Percentiles rank a stretch among this genome's conserved stretches.
Evolutionary conservation across 78 protist genomes (phyloP).

Genomic region (Isochrysis galbana): DNA sequence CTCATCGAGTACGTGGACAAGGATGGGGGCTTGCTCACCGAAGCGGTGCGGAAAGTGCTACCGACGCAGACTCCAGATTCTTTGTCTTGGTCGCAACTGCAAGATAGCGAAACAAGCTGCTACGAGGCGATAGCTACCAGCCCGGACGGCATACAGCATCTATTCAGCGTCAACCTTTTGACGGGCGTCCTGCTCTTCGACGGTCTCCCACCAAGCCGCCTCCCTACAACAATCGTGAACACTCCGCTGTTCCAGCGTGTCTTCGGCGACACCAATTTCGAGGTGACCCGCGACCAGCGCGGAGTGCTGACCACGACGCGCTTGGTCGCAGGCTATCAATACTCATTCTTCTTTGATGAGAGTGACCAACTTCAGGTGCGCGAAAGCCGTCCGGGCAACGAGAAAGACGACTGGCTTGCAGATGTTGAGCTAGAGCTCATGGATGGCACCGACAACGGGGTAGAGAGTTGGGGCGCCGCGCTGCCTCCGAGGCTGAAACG

Average conservation of each 20-base stretch:
- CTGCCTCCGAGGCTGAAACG: background rate
- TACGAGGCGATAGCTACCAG: background rate
- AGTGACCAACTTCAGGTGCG: no score
- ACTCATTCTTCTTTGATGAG: background rate
- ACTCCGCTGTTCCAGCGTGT: background rate
- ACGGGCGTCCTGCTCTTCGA: background rate
- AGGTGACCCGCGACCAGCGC: background rate
- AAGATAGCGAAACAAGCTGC: background rate
- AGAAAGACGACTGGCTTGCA: background rate
- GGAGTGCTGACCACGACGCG: background rate
- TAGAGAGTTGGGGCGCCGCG: background rate
- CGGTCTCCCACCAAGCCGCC: background rate
- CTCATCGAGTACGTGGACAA: background rate
- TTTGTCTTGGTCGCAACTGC: background rate
- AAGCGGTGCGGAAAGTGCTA: background rate
- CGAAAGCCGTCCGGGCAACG: no score
- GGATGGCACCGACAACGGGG: background rate
- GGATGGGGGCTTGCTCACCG: background rate
- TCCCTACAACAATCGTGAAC: background rate
- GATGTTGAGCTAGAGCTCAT: background rate
- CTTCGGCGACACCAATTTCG: background rate
- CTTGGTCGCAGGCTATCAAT: background rate
- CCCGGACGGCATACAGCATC: background rate
- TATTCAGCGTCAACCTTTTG: slow-evolving; percentile 9
- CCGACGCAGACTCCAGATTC: background rate